Base-by-base conservation (phyloP, 2,329 filamentous ascomycete genomes). In the Calcarisporium arbuscula region DNA sequence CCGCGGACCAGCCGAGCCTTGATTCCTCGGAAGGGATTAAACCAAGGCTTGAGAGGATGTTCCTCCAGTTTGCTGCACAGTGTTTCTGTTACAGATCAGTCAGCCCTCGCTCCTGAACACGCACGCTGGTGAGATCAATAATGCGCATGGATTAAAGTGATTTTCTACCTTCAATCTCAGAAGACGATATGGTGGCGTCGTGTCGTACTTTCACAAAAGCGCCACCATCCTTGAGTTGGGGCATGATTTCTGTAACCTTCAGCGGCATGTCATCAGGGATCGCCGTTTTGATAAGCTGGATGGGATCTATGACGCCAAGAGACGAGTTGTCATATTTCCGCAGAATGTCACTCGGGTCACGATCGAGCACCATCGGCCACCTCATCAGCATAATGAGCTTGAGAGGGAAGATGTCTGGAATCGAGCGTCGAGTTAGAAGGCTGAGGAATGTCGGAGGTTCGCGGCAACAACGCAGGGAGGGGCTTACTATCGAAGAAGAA, bases 401-500 rank as follows among this genome's bases (percentile, higher is more conserved):
- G 19, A 92, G 68, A 1, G 90, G 90, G 41, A 94, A 94, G 32
- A 96, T 72, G 60, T 92, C 85, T 89, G 16, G 6, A 25, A 3
- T 10, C 3, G 22, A 14, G 10, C 22, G 14, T 25, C 22, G 14
- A 10, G 10, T 9, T 14, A 25, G 22, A 25, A 25, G 10, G 22
- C 10, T 17, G n/a, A 5, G 10, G 11, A 9, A 7, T n/a, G 7
- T 15, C 4, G 11, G 8, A 5, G 34, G 19, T 19, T 22, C 52
- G n/a, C n/a, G n/a, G n/a, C n/a, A n/a, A n/a, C n/a, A n/a, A n/a
- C n/a, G n/a, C n/a, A n/a, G n/a, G n/a, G n/a, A n/a, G n/a, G n/a
- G n/a, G n/a, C 77, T 54, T 61, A 89, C 85, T 94, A 55, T 94
- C 88, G 51, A 96, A 81, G 64, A 94, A 98, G 6, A 95, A 60